Percentiles rank a stretch among this genome's conserved stretches.
Evolutionary conservation across 805 yeast genomes (phyloP).

Genomic region (Candida tammaniensis): DNA sequence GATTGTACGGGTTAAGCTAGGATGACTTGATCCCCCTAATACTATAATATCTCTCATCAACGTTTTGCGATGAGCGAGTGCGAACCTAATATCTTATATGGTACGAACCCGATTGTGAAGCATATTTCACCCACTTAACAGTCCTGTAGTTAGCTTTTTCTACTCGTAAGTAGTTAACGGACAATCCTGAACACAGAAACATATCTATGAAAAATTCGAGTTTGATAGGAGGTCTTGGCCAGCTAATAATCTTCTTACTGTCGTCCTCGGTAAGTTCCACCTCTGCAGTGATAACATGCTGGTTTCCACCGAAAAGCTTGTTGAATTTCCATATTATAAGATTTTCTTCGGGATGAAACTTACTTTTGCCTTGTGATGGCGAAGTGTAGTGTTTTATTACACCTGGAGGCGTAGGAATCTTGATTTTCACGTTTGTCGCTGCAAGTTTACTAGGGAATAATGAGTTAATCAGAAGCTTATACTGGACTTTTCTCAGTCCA

Average conservation of each 20-base stretch:
- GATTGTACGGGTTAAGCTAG: slow-evolving; percentile 68
- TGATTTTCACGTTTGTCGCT: slow-evolving; percentile 62
- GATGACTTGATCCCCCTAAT: slow-evolving; percentile 89
- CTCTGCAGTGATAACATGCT: slow-evolving; percentile 57
- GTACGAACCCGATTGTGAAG: slow-evolving; percentile 73
- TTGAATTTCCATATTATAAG: slow-evolving; percentile 67
- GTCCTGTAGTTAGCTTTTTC: slow-evolving; percentile 63
- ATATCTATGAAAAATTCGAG: slow-evolving; percentile 66
- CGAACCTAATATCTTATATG: slow-evolving; percentile 61
- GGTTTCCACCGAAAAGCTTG: slow-evolving; percentile 66
- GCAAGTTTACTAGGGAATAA: slow-evolving; percentile 53
- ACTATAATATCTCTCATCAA: slow-evolving; percentile 80
- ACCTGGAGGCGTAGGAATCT: slow-evolving; percentile 63
- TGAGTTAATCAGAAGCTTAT: slow-evolving; percentile 61
- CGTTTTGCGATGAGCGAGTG: slow-evolving; percentile 2
- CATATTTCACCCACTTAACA: slow-evolving; percentile 85
- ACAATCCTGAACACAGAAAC: slow-evolving; percentile 75
- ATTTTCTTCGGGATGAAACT: slow-evolving; percentile 63
- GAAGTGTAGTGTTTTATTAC: slow-evolving; percentile 28
- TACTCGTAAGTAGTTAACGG: slow-evolving; percentile 70
- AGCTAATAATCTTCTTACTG: slow-evolving; percentile 22
- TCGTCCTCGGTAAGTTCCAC: slow-evolving; percentile 32
- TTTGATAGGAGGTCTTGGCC: slow-evolving; percentile 77
- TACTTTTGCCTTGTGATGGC: slow-evolving; percentile 63
- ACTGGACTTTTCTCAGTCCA: slow-evolving; percentile 47